Evolutionary conservation across 805 yeast species (phyloP).

Genomic region (Metschnikowia bowlesiae): DNA sequence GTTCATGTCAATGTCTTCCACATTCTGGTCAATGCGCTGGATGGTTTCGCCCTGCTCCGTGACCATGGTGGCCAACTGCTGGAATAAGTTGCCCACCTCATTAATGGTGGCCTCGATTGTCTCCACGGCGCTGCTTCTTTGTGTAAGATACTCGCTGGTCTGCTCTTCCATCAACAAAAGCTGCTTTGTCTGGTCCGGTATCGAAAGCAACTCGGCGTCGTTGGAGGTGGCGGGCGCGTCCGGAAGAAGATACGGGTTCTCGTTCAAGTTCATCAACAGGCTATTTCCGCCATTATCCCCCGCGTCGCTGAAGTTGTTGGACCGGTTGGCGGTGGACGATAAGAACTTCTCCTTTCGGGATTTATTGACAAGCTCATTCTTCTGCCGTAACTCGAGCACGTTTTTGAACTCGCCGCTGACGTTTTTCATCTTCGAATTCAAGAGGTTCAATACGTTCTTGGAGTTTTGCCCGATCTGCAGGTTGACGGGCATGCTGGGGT

Average conservation of each 20-base stretch:
- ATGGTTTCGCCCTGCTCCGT: slow-evolving; percentile 96
- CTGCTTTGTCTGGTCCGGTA: slow-evolving; percentile 81
- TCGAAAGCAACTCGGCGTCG: slow-evolving; percentile 47
- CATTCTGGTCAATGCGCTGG: slow-evolving; percentile 91
- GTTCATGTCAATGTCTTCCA: slow-evolving; percentile 86
- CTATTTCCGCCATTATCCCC: slow-evolving; percentile 9
- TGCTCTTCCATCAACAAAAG: slow-evolving; percentile 83
- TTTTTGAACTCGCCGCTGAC: slow-evolving; percentile 87
- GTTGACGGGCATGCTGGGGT: slow-evolving; percentile 40
- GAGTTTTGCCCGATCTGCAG: slow-evolving; percentile 70
- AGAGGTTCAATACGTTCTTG: slow-evolving; percentile 78
- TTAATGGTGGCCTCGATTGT: slow-evolving; percentile 96
- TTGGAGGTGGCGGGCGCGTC: slow-evolving; percentile 22
- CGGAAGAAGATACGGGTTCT: slow-evolving; percentile 35
- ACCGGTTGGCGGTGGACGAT: slow-evolving; percentile 41
- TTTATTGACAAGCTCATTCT: slow-evolving; percentile 73
- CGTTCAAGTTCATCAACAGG: slow-evolving; percentile 24
- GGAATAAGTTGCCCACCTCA: slow-evolving; percentile 91
- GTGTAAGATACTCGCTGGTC: slow-evolving; percentile 67
- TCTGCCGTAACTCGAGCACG: slow-evolving; percentile 85
- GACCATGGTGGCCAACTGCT: slow-evolving; percentile 95
- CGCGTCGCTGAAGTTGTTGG: slow-evolving; percentile 28
- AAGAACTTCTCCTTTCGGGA: slow-evolving; percentile 81
- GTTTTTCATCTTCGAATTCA: slow-evolving; percentile 87
- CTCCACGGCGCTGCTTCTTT: slow-evolving; percentile 86